Evolutionary conservation across 805 yeast genomes (phyloP).

Genomic region (Candida ovalis): DNA sequence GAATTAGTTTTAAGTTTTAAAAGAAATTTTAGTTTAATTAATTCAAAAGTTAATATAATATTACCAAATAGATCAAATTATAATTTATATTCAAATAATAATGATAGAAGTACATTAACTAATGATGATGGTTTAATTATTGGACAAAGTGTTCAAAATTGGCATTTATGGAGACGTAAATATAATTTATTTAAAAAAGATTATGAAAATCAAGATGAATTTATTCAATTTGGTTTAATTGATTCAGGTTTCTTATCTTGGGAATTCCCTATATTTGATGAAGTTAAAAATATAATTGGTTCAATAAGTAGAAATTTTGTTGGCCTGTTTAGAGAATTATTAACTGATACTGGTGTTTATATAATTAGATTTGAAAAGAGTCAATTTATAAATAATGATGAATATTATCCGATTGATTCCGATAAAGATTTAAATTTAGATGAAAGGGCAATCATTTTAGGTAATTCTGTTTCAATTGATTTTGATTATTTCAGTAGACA

Average conservation of each 20-base stretch:
- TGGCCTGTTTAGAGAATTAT: slow-evolving; percentile 87
- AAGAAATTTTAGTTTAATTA: slow-evolving; percentile 83
- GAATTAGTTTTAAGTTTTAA: slow-evolving; percentile 60
- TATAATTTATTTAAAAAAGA: slow-evolving; percentile 68
- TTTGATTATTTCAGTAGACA: slow-evolving; percentile 97
- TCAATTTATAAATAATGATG: slow-evolving; percentile 57
- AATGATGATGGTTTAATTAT: slow-evolving; percentile 46
- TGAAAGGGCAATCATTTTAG: slow-evolving; percentile 81
- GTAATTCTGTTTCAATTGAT: slow-evolving; percentile 87
- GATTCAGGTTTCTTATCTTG: slow-evolving; percentile 86
- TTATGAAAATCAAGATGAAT: slow-evolving; percentile 28
- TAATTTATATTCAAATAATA: slow-evolving; percentile 14
- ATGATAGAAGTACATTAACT: slow-evolving; percentile 32
- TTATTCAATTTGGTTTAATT: slow-evolving; percentile 78
- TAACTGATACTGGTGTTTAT: slow-evolving; percentile 94
- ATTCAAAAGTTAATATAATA: slow-evolving; percentile 76
- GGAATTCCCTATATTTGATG: slow-evolving; percentile 74
- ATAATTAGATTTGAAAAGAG: slow-evolving; percentile 77
- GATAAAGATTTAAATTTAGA: slow-evolving; percentile 53
- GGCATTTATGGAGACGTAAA: slow-evolving; percentile 92
- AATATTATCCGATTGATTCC: slow-evolving; percentile 43
- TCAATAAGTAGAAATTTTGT: slow-evolving; percentile 92
- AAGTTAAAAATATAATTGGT: slow-evolving; percentile 55
- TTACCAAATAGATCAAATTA: slow-evolving; percentile 44
- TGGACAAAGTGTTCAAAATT: slow-evolving; percentile 87